Evolutionary conservation across 1,139 yeast species (phyloP).

Genomic region (Kodamaea sp.): DNA sequence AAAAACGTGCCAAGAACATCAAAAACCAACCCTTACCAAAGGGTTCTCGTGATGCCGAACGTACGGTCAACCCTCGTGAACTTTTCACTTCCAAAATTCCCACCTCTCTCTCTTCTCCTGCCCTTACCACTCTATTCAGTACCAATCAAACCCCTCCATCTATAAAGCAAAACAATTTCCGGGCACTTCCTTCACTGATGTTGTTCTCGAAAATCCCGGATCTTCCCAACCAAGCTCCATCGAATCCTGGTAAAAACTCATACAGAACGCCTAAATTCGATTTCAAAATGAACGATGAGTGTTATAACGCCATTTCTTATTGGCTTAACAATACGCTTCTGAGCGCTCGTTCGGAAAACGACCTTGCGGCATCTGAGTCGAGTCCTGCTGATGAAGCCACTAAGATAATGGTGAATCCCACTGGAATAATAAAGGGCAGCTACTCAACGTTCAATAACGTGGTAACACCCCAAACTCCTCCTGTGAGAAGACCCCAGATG

Average conservation of each 20-base stretch:
- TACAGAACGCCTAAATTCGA: constrained; percentile 21
- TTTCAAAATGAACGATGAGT: constrained; percentile 43
- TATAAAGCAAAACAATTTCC: not conserved
- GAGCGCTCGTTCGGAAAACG: constrained; percentile 5
- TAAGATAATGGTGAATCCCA: constrained; percentile 14
- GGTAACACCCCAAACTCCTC: not conserved
- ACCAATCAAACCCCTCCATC: constrained; percentile 1
- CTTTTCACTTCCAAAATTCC: constrained; percentile 16
- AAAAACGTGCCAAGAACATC: not conserved
- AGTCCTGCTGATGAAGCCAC: constrained; percentile 10
- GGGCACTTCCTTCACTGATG: not conserved
- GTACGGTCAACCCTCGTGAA: constrained; percentile 25
- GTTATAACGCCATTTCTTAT: constrained; percentile 39
- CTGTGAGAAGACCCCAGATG: constrained; percentile 8
- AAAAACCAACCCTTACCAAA: not conserved
- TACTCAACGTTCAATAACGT: constrained; percentile 3
- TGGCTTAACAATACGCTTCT: constrained; percentile 30
- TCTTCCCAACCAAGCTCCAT: constrained; percentile 14
- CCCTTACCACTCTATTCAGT: constrained; percentile 19
- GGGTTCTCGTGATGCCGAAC: constrained; percentile 5
- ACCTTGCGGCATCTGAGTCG: constrained; percentile 4
- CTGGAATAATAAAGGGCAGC: constrained; percentile 15
- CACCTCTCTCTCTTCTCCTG: constrained; percentile 20
- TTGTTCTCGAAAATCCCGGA: constrained; percentile 10
- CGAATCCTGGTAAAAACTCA: constrained; percentile 1